Conservation (phyloP, 495 filamentous ascomycete genomes). For the Jackrogersella minutella region DNA sequence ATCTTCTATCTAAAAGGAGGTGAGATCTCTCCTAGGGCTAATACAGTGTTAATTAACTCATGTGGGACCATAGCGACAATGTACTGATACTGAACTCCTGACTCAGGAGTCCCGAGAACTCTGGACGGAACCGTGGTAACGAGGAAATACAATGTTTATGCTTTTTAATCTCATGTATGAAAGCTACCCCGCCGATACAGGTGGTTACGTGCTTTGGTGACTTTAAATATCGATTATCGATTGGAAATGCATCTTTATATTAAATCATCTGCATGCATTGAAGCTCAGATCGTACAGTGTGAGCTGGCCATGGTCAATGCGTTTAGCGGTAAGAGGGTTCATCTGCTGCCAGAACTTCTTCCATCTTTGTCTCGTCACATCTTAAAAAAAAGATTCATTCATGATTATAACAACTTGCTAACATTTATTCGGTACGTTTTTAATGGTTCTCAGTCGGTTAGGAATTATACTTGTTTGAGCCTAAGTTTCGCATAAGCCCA, state of each 20-base stretch:
- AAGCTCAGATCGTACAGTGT: neutral
- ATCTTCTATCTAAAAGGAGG: neutral
- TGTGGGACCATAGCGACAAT: neutral
- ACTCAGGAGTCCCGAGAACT: no score
- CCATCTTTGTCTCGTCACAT: neutral
- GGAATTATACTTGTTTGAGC: neutral
- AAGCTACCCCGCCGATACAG: neutral
- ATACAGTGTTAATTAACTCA: neutral
- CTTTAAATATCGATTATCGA: neutral
- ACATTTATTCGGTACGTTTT: neutral
- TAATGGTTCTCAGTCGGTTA: neutral
- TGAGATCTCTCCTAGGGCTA: slow-evolving; percentile 5
- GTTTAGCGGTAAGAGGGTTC: slow-evolving; percentile 30
- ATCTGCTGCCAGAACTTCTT: slow-evolving; percentile 10
- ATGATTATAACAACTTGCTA: slow-evolving; percentile 7
- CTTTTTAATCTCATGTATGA: neutral
- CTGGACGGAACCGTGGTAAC: no score
- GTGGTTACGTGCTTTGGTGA: neutral
- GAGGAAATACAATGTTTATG: no score
- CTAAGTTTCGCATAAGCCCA: neutral
- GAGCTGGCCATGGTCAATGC: slow-evolving; percentile 20
- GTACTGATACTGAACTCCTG: neutral
- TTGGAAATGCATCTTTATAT: neutral
- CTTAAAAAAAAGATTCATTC: neutral
- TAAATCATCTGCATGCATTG: neutral